phyloP scores from a whole-genome alignment of 257 asterid genomes.

The Solanum chmielewskii region DNA sequence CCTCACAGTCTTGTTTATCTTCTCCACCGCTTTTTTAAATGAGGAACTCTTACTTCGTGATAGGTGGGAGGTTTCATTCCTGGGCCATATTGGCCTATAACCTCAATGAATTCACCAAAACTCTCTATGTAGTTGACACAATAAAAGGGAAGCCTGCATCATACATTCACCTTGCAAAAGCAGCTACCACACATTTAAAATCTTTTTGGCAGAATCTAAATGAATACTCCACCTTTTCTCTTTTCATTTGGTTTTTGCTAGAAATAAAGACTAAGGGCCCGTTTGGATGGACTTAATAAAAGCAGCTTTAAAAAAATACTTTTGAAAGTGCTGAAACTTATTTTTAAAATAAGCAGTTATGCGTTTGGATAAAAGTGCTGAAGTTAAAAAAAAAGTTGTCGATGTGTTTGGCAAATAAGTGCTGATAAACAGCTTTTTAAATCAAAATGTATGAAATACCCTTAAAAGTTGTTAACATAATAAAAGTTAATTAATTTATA shows the following conservation, averaged over 20 bases:
- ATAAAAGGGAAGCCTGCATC: background rate
- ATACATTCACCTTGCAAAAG: background rate
- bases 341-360: no score
- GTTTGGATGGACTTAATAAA: no score
- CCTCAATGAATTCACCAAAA: background rate
- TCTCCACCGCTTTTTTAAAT: background rate
- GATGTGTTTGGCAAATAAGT: no score
- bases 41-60: conserved; percentile 5
- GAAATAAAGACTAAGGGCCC: background rate
- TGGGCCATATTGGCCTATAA: background rate
- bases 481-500: no score
- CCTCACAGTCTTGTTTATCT: background rate
- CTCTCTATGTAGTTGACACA: background rate
- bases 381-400: no score
- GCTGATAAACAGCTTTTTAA: no score
- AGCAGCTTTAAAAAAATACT: no score
- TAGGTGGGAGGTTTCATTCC: background rate
- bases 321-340: no score
- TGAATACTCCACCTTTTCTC: background rate
- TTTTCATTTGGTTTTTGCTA: background rate
- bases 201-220: background rate
- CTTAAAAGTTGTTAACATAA: no score
- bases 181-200: background rate
- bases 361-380: no score
- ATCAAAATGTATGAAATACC: no score